phyloP scores from a whole-genome alignment of 192 early-diverging fungal genomes.

The Coemansia sp. region DNA sequence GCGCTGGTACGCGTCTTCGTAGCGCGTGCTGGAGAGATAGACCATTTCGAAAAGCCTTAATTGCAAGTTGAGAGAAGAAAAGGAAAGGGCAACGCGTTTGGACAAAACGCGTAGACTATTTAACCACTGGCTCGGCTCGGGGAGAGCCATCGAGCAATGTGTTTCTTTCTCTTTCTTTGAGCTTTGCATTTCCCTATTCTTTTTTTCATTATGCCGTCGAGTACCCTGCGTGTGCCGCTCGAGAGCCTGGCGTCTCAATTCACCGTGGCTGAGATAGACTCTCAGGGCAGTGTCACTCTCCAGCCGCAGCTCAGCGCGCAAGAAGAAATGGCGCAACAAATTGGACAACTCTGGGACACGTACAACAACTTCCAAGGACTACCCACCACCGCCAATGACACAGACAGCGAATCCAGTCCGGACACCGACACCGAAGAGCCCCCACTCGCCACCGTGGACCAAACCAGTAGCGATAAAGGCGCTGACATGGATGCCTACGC shows the following conservation, averaged over 20 bases:
- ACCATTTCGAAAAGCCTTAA: conserved; percentile 48
- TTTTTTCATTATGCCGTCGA: neutral
- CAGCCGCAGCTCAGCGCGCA: conserved; percentile 24
- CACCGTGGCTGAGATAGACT: conserved; percentile 28
- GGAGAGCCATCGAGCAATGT: neutral
- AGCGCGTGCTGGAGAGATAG: conserved; percentile 48
- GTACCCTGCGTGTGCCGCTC: conserved; percentile 15
- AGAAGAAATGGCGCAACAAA: conserved; percentile 35
- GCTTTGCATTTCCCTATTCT: neutral
- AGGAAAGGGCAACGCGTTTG: neutral
- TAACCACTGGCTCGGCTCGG: neutral
- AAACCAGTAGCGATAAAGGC: neutral
- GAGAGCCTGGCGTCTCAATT: conserved; percentile 24
- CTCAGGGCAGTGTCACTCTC: conserved; percentile 13
- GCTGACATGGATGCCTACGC: conserved; percentile 32
- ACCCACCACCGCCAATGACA: neutral
- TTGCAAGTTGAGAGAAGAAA: neutral
- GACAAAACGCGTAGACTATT: neutral
- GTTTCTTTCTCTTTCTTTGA: neutral
- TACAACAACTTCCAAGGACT: conserved; percentile 40
- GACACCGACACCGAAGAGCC: neutral
- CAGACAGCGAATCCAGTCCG: neutral
- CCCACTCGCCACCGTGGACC: neutral
- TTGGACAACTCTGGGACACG: conserved; percentile 43
- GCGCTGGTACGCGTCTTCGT: conserved; percentile 59